A percentile compares a stretch with the other conserved stretches of the same genome.
Evolutionary conservation across 768 basidiomycete genomes (phyloP).

Genomic region (Tricholoma sp.): DNA sequence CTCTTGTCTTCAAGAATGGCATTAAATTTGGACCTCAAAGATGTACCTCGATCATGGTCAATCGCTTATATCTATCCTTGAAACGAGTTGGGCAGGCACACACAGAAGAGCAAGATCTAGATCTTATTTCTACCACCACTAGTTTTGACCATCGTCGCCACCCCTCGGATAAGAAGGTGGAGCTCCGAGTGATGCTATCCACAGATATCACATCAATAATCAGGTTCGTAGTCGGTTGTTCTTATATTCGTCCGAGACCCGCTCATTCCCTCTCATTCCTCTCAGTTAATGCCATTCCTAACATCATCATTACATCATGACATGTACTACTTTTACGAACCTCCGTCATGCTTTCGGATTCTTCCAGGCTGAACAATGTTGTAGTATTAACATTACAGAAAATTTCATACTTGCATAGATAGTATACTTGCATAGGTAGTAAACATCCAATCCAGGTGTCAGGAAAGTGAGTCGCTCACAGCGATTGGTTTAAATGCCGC

Average conservation of each 20-base stretch:
- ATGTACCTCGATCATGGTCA: slow-evolving; percentile 17
- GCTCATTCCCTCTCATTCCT: not conserved
- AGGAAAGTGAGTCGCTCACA: too few relatives aligned
- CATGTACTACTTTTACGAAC: too few relatives aligned
- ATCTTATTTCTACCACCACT: too few relatives aligned
- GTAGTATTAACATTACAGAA: not conserved
- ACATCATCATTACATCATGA: too few relatives aligned
- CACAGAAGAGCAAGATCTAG: not conserved
- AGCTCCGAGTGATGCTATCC: not conserved
- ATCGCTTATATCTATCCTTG: slow-evolving; percentile 14
- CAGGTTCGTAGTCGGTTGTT: not conserved
- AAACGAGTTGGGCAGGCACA: slow-evolving; percentile 12
- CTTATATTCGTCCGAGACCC: not conserved
- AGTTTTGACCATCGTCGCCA: too few relatives aligned
- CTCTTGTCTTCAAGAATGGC: not conserved
- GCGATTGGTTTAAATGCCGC: too few relatives aligned
- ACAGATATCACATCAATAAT: not conserved
- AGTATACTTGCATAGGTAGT: too few relatives aligned
- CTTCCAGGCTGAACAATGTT: not conserved
- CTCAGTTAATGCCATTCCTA: not conserved
- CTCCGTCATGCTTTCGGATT: too few relatives aligned
- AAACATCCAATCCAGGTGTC: too few relatives aligned
- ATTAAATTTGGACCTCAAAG: slow-evolving; percentile 1
- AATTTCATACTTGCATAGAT: too few relatives aligned
- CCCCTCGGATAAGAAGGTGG: not conserved